Evolutionary conservation across 75 land plant genomes (phyloP).

Genomic region (Sequoiadendron giganteum): DNA sequence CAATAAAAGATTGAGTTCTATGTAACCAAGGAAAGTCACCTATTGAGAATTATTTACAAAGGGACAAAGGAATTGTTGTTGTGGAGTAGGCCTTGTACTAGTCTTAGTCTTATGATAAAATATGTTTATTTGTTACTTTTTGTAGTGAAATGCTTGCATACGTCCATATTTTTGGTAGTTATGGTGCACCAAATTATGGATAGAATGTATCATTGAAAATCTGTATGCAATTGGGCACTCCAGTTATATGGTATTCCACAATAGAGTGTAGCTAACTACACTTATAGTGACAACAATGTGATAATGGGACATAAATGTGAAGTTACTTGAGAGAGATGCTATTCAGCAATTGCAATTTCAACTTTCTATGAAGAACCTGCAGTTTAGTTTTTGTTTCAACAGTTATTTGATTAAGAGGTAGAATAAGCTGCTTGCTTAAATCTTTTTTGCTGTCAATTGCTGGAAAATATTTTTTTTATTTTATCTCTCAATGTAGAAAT

Average conservation of each 20-base stretch:
- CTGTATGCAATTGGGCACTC: background rate
- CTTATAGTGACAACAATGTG: background rate
- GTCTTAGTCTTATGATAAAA: background rate
- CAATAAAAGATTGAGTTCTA: background rate
- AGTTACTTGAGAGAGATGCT: background rate
- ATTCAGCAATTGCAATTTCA: background rate
- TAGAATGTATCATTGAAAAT: background rate
- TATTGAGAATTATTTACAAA: background rate
- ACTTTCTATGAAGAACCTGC: background rate
- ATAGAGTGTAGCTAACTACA: background rate
- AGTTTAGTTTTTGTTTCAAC: background rate
- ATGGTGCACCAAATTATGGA: background rate
- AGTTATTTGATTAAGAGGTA: background rate
- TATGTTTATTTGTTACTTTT: background rate
- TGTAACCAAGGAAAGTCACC: background rate
- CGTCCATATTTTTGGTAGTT: background rate
- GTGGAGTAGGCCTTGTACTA: background rate
- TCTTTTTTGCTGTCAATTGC: background rate
- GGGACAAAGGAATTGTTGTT: background rate
- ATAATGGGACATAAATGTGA: background rate
- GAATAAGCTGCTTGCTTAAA: background rate
- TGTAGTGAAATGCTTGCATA: background rate
- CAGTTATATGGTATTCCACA: background rate
- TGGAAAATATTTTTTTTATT: background rate
- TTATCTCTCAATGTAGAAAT: background rate